A percentile compares a stretch with the other conserved stretches of the same genome.
These are phyloP conservation scores for Trichoderma brevicompactum DNA, from an alignment of 2,329 filamentous ascomycete species.

Conservation along the genomic window DNA sequence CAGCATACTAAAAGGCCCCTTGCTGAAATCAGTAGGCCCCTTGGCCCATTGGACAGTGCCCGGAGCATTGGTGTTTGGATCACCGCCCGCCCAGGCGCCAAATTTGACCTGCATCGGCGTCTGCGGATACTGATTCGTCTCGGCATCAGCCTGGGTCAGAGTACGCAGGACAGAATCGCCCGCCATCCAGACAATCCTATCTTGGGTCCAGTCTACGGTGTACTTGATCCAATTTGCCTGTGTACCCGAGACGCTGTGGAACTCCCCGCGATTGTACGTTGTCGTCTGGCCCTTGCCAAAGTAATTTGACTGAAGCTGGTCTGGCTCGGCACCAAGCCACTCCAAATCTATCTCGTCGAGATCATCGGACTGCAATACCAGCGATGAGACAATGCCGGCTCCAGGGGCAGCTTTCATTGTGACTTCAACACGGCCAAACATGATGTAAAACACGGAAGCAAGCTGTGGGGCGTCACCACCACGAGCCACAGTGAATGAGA, in stretches of 20 bases:
- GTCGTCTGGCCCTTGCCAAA: conserved; percentile 90
- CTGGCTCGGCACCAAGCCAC: conserved; percentile 80
- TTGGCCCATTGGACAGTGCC: conserved; percentile 92
- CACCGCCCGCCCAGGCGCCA: conserved; percentile 90
- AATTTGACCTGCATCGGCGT: conserved; percentile 95
- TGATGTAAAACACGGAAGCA: conserved; percentile 93
- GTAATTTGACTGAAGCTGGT: conserved; percentile 93
- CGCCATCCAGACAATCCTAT: conserved; percentile 85
- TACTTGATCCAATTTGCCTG: conserved; percentile 84
- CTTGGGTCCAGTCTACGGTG: conserved; percentile 85
- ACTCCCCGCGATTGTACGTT: conserved; percentile 85
- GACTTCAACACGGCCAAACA: conserved; percentile 93
- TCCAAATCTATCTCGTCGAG: conserved; percentile 98
- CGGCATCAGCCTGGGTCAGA: conserved; percentile 70
- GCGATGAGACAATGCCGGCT: conserved; percentile 87
- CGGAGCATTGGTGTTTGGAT: conserved; percentile 69
- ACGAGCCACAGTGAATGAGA: conserved; percentile 75
- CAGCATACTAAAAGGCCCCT: conserved; percentile 85
- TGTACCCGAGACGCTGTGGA: conserved; percentile 69
- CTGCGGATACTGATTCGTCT: conserved; percentile 81
- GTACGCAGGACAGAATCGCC: conserved; percentile 78
- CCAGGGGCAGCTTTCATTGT: conserved; percentile 86
- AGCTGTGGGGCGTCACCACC: conserved; percentile 86
- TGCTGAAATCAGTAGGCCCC: conserved; percentile 79
- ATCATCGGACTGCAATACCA: conserved; percentile 87